phyloP scores from a whole-genome alignment of 1,284 basidiomycete genomes.

The Volvariella volvacea region DNA sequence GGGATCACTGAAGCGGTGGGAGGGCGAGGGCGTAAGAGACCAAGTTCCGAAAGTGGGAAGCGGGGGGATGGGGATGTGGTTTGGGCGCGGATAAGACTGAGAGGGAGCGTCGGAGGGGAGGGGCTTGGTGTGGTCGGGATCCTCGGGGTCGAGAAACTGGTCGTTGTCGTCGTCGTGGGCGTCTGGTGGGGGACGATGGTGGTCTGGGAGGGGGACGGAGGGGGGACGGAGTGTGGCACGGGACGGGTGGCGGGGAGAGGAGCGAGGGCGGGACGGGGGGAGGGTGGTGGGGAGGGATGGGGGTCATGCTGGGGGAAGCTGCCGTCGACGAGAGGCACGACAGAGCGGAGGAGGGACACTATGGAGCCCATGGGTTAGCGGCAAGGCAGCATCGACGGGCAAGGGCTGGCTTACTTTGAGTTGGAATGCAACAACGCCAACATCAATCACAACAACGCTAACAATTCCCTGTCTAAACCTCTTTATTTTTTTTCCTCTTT shows the following conservation, averaged over 20 bases:
- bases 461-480: too few relatives aligned
- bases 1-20: conserved; percentile 12
- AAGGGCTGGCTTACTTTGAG: too few relatives aligned
- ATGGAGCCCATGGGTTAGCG: not conserved
- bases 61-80: conserved; percentile 25
- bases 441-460: too few relatives aligned
- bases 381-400: not conserved
- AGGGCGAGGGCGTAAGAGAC: conserved; percentile 15
- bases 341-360: not conserved
- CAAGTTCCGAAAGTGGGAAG: conserved; percentile 14
- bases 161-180: conserved; percentile 5
- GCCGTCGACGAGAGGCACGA: not conserved
- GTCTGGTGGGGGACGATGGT: not conserved
- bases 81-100: conserved; percentile 17
- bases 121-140: conserved; percentile 14
- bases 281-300: not conserved
- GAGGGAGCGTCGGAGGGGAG: conserved; percentile 31
- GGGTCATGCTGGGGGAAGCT: not conserved
- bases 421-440: too few relatives aligned
- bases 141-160: too few relatives aligned
- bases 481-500: not conserved
- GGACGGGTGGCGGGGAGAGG: conserved; percentile 2
- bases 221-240: not conserved
- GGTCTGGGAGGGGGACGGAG: conserved; percentile 10
- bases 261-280: not conserved